Base-by-base conservation (phyloP, 2,329 filamentous ascomycete genomes). In the Didymella glomerata region DNA sequence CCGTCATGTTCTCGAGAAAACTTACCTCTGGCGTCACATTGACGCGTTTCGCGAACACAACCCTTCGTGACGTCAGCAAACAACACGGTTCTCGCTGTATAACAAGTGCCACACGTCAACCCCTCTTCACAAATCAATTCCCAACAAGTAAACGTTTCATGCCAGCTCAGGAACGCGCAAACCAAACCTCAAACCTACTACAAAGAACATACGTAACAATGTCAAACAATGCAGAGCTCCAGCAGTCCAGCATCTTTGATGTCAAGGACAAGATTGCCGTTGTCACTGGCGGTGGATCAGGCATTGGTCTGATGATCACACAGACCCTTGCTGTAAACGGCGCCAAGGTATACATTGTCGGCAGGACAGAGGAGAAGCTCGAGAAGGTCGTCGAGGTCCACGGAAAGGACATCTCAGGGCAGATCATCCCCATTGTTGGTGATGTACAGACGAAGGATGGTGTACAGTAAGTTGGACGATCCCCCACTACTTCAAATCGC, bases 331-430 rank as follows among this genome's bases (percentile, higher is more conserved):
- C 80, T 11, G 79, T 82, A 45, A 82, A 82, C 55, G 77, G 77
- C 10, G 75, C 74, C 2, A 82, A 82, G 67, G 80, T 82, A 24
- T 83, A 83, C 68, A 81, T 83, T 62, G 76, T 78, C 20, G 80
- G 81, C 40, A 76, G 81, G 22, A 81, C 78, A 10, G 68, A 78
- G 54, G 80, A 83, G 60, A 83, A 82, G 72, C 77, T 83, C 7
- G 78, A 82, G 16, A 76, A 70, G n/a, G 80, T 82, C 7, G 79
- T 72, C 11, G 74, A 81, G 61, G 74, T 70, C 14, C 78, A 81
- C 63, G 75, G 76, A 49, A 77, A 82, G 62, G 75, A 76, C 48
- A 79, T 82, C 51, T 55, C 76, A 4, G 81, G 81, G 40, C 67
- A 81, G 50, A 82, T 83, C 64, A 81, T 82, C 45, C 78, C 80